Conservation (phyloP, 2,329 filamentous ascomycete genomes). For the Rhexocercosporidium sp. region DNA sequence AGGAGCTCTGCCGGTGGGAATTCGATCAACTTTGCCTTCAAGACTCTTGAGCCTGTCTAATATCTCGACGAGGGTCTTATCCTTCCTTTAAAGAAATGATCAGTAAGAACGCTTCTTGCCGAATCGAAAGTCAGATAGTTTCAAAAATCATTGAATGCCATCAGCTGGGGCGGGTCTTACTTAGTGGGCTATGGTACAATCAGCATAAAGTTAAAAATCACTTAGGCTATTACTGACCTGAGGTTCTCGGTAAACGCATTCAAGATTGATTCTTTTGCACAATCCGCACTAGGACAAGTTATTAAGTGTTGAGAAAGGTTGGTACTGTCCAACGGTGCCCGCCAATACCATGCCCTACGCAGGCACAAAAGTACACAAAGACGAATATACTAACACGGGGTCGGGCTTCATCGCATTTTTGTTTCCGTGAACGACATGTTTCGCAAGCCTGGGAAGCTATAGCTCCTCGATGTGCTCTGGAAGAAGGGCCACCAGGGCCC, state of each 20-base stretch:
- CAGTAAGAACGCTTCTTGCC: slow-evolving; percentile 20
- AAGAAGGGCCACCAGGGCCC: slow-evolving; percentile 26
- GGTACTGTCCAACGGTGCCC: neutral
- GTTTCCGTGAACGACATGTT: slow-evolving; percentile 64
- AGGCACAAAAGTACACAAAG: neutral
- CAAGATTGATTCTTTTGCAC: slow-evolving; percentile 61
- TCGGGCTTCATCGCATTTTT: slow-evolving; percentile 67
- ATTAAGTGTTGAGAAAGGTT: neutral
- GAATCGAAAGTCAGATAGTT: neutral
- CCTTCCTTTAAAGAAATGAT: slow-evolving; percentile 53
- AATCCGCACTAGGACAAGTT: slow-evolving; percentile 52
- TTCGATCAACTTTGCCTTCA: slow-evolving; percentile 60
- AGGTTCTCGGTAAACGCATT: slow-evolving; percentile 59
- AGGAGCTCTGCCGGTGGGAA: slow-evolving; percentile 30
- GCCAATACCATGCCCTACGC: neutral
- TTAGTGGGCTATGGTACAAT: slow-evolving; percentile 58
- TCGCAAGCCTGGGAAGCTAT: slow-evolving; percentile 63
- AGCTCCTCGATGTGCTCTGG: slow-evolving; percentile 47
- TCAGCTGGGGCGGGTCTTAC: slow-evolving; percentile 49
- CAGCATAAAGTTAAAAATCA: neutral
- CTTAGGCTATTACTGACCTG: slow-evolving; percentile 1
- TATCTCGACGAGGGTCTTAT: slow-evolving; percentile 66
- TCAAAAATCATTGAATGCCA: slow-evolving; percentile 6
- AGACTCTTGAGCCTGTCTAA: slow-evolving; percentile 59
- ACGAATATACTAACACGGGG: slow-evolving; percentile 48